Percentiles rank a stretch among this genome's conserved stretches.
Evolutionary conservation across 129 eudicot species (phyloP).

Genomic region (Kitagawia praeruptora): DNA sequence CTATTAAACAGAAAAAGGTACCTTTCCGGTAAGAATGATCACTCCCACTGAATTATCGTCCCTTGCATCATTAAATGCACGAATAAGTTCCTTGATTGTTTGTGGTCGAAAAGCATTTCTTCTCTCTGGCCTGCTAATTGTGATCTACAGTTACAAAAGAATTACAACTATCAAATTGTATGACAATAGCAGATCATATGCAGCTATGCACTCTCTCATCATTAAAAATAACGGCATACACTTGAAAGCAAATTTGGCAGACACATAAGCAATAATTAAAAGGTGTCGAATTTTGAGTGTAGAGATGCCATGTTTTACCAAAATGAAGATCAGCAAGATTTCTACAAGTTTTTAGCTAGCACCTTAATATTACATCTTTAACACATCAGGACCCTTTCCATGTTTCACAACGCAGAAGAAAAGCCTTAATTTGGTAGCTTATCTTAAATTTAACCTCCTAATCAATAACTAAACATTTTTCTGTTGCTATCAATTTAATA

Average conservation of each 20-base stretch:
- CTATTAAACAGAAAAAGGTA: slow-evolving; percentile 7
- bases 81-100: slow-evolving; percentile 86
- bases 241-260: not conserved
- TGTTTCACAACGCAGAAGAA: not conserved
- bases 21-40: slow-evolving; percentile 95
- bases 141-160: slow-evolving; percentile 46
- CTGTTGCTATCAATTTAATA: not conserved
- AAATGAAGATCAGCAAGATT: too few relatives aligned
- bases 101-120: slow-evolving; percentile 95
- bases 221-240: not conserved
- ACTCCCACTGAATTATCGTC: slow-evolving; percentile 87
- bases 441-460: not conserved
- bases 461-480: too few relatives aligned
- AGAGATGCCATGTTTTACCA: too few relatives aligned
- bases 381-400: too few relatives aligned
- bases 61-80: slow-evolving; percentile 94
- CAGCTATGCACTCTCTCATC: not conserved
- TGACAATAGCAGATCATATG: not conserved
- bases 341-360: too few relatives aligned
- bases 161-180: not conserved
- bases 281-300: too few relatives aligned
- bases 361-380: not conserved
- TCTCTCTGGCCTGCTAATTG: slow-evolving; percentile 92
- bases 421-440: not conserved
- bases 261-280: not conserved